phyloP scores from a whole-genome alignment of 208 protist species.

The Trypanosoma grayi region DNA sequence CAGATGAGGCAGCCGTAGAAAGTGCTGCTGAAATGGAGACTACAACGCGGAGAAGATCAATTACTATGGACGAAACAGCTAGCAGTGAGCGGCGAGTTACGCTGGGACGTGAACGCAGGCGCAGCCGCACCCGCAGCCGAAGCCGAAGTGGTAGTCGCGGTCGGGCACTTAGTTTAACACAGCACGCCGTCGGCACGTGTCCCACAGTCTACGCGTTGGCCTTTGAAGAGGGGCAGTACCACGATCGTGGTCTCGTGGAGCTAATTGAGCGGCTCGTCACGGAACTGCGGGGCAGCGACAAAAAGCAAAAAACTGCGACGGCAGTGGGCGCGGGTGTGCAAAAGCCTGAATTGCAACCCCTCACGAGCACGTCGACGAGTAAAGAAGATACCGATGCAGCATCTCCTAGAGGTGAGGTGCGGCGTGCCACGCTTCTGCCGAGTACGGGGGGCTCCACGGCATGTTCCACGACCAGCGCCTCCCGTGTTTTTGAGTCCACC shows the following conservation, averaged over 20 bases:
- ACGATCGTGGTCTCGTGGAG: slow-evolving; percentile 10
- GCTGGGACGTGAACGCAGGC: neutral
- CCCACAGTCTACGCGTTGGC: slow-evolving; percentile 14
- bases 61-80: neutral
- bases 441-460: no score
- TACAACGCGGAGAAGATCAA: neutral
- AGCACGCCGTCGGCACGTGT: neutral
- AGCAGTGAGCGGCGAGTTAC: neutral
- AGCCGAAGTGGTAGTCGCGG: no score
- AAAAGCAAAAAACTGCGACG: neutral
- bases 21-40: neutral
- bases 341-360: neutral
- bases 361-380: neutral
- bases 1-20: neutral
- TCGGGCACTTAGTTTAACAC: no score
- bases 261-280: slow-evolving; percentile 14
- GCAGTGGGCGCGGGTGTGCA: neutral
- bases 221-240: slow-evolving; percentile 25
- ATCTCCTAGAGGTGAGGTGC: no score
- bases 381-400: no score
- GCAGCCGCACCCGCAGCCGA: neutral
- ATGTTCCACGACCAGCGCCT: no score
- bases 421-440: no score
- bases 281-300: neutral
- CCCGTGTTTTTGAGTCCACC: no score